Conservation (phyloP, 768 basidiomycete species). For the Psilocybe tampanensis region DNA sequence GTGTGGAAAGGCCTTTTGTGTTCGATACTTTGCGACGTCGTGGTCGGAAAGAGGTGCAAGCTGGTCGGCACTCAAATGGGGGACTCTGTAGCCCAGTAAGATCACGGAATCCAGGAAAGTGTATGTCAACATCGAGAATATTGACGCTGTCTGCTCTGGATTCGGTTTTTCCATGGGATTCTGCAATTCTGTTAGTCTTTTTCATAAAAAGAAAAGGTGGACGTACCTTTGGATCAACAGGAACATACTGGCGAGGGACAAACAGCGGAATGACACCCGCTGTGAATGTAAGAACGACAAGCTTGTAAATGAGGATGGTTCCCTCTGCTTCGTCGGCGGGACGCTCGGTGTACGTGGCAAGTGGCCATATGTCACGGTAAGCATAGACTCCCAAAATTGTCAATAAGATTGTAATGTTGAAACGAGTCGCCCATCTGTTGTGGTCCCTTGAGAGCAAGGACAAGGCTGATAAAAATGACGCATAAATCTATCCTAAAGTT, state of each 20-base stretch:
- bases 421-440: slow-evolving; percentile 59
- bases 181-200: slow-evolving; percentile 15
- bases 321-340: slow-evolving; percentile 50
- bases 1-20: too few relatives aligned
- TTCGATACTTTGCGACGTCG: too few relatives aligned
- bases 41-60: too few relatives aligned
- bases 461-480: slow-evolving; percentile 10
- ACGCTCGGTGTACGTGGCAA: slow-evolving; percentile 45
- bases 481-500: slow-evolving; percentile 4
- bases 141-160: slow-evolving; percentile 52
- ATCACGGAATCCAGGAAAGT: slow-evolving; percentile 55
- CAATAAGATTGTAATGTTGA: slow-evolving; percentile 11
- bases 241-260: slow-evolving; percentile 53
- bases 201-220: background rate
- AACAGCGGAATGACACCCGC: slow-evolving; percentile 52
- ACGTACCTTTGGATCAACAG: slow-evolving; percentile 46
- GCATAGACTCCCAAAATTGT: slow-evolving; percentile 43
- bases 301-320: slow-evolving; percentile 47
- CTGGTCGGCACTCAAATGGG: slow-evolving; percentile 49
- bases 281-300: slow-evolving; percentile 43
- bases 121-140: slow-evolving; percentile 44
- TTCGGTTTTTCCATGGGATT: slow-evolving; percentile 30
- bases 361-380: slow-evolving; percentile 58
- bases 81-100: slow-evolving; percentile 39
- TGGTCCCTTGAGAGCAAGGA: slow-evolving; percentile 4